Conservation (phyloP, 192 early-diverging fungal species). For the Entrophospora sp. region DNA sequence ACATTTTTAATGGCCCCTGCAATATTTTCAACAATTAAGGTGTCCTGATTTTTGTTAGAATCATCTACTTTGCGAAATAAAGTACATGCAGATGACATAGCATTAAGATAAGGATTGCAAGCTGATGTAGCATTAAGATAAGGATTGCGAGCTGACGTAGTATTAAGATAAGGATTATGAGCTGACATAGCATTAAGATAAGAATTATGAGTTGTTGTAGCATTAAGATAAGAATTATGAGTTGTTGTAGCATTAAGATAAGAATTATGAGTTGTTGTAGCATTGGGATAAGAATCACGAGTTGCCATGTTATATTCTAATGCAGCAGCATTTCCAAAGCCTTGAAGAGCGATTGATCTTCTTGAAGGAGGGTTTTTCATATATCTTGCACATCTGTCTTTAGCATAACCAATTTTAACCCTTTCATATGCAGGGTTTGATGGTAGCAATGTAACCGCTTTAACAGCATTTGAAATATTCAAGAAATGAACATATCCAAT, state of each 20-base stretch:
- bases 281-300: slow-evolving; percentile 14
- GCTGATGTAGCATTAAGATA: too few species aligned
- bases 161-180: too few species aligned
- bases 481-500: slow-evolving; percentile 81
- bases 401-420: slow-evolving; percentile 65
- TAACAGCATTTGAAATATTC: slow-evolving; percentile 56
- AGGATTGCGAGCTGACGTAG: too few species aligned
- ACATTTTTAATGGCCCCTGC: slow-evolving; percentile 18
- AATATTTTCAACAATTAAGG: slow-evolving; percentile 1
- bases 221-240: too few species aligned
- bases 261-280: too few species aligned
- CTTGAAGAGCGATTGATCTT: slow-evolving; percentile 8
- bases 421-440: slow-evolving; percentile 42
- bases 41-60: too few species aligned
- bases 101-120: too few species aligned
- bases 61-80: neutral
- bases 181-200: too few species aligned
- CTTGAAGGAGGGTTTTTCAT: neutral
- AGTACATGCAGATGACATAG: slow-evolving; percentile 7
- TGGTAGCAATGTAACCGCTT: slow-evolving; percentile 55
- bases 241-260: too few species aligned
- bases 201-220: too few species aligned
- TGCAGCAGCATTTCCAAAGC: slow-evolving; percentile 17
- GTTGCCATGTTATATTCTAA: slow-evolving; percentile 1
- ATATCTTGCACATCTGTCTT: slow-evolving; percentile 61